Conservation (phyloP, 441 rosid genomes). For the Brassica balearica region DNA sequence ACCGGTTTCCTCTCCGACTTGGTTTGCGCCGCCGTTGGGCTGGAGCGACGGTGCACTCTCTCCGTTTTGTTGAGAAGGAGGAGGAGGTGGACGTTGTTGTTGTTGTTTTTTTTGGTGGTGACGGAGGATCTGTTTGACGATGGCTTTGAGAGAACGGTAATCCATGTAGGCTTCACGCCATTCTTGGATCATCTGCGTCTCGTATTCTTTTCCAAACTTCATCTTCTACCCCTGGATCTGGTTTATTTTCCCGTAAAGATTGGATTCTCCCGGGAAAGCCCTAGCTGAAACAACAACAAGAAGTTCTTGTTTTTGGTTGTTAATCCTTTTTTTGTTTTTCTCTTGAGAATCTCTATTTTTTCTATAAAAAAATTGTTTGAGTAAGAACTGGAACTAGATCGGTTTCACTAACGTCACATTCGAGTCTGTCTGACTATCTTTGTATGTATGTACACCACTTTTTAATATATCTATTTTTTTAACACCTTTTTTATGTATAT, state of each 20-base stretch:
- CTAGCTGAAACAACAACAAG: background rate
- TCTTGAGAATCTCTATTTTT: background rate
- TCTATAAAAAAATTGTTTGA: background rate
- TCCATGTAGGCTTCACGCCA: conserved; percentile 82
- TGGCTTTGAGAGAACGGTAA: conserved; percentile 56
- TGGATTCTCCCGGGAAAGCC: conserved; percentile 18
- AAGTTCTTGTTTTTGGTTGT: conserved; percentile 1
- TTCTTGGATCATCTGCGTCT: conserved; percentile 70
- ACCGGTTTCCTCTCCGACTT: conserved; percentile 15
- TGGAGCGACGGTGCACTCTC: conserved; percentile 11
- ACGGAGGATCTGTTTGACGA: conserved; percentile 52
- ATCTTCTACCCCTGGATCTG: conserved; percentile 27
- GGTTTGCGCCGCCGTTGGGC: background rate
- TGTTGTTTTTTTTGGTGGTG: conserved; percentile 31
- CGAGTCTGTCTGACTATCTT: too few relatives aligned
- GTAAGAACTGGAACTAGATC: conserved; percentile 13
- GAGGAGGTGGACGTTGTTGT: conserved; percentile 24
- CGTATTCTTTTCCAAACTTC: conserved; percentile 63
- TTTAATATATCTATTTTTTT: too few relatives aligned
- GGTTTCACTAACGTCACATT: background rate
- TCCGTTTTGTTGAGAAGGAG: conserved; percentile 15
- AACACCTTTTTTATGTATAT: too few relatives aligned
- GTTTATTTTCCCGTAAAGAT: conserved; percentile 2
- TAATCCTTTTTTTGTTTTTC: background rate
- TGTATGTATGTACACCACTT: too few relatives aligned